Evolutionary conservation across 768 basidiomycete species (phyloP), one percentile per base, ranked within the genome.

Genomic region (Tubosaeta sp.): DNA sequence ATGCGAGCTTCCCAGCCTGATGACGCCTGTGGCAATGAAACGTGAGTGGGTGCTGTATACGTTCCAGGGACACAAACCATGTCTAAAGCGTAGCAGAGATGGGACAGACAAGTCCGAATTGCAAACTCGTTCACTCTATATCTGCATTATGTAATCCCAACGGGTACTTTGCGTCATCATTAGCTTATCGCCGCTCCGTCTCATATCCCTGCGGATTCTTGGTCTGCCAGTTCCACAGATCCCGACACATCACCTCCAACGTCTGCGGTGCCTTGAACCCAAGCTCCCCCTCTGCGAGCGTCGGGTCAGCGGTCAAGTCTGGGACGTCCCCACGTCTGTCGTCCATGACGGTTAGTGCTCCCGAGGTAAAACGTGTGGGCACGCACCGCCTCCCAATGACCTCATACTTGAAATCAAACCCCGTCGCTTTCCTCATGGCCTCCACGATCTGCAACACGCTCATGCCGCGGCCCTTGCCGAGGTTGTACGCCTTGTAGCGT

Each of bases 171-270:
- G 27, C 27, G 27, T 27, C 27, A 27, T 27, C 13, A 56, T 61
- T 63, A 66, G 57, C 55, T 40, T 35, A 41, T 67, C 51, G 64
- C 35, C 54, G 60, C 60, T 61, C 49, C 45, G 70, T 70, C 22
- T 8, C 49, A 56, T 90, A 96, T 3, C 94, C 94, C 27, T 80
- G 65, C 7, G 89, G 90, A 61, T 96, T 90, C 68, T 83, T 90
- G n/a, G 82, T 83, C 74, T 98, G 95, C 92, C 94, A 99, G 73
- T 94, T 94, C 96, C 96, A 98, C 60, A 96, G 75, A 70, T 99
- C 96, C 49, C 82, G 76, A 70, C 96, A 98, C 92, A 98, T 98
- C 49, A 85, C 84, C 55, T 93, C 86, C 40, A 99, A 77, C 59
- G 84, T 77, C 62, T 83, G 78, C 24, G 78, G 75, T 12, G 95